Evolutionary conservation across 306 rosid genomes (phyloP), one percentile per base, ranked within the genome.

Genomic region (Rosa persica): DNA sequence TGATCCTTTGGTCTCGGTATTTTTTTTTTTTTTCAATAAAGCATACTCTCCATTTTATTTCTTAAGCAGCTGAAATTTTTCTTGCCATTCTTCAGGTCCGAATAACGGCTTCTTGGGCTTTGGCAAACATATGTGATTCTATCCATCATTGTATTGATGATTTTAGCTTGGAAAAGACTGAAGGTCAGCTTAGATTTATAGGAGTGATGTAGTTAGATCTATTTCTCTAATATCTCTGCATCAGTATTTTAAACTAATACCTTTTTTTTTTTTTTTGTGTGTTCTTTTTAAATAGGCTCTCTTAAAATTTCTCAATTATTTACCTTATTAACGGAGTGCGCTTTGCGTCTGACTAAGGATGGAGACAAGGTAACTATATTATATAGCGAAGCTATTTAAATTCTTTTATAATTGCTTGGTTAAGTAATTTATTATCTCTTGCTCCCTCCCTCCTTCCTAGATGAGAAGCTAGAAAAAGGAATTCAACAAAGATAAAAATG

Each of bases 71-170:
- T 64, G 78, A 71, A 80, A 13, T 58, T 15, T 72, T 74, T 54
- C 64, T 58, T 70, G 52, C 68, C 61, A 46, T 67, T 82, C 9
- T 78, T 77, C 88, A 92, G 98, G 98, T 95, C 68, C 85, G 93
- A 83, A 89, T 93, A 82, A 89, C 97, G 23, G 93, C 99, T 61
- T 91, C 98, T 12, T 95, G 99, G 99, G 98, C 99, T 70, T 81
- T 95, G 91, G 99, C 97, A 83, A 95, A 95, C 83, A 81, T 95
- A 73, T 95, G 97, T 39, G 97, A 95, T 80, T 90, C 98, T 72
- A 79, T 92, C 72, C 84, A 89, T 76, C 89, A 86, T 80, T 76
- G 79, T 83, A 82, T 86, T 74, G 84, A 83, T 74, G 80, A 81
- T 69, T 83, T 83, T 79, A 81, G 83, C 4, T 81, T 70, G 22